Percentiles rank a stretch among this genome's conserved stretches.
phyloP scores from a whole-genome alignment of 192 early-diverging fungal species.

The Thamnidium elegans region DNA sequence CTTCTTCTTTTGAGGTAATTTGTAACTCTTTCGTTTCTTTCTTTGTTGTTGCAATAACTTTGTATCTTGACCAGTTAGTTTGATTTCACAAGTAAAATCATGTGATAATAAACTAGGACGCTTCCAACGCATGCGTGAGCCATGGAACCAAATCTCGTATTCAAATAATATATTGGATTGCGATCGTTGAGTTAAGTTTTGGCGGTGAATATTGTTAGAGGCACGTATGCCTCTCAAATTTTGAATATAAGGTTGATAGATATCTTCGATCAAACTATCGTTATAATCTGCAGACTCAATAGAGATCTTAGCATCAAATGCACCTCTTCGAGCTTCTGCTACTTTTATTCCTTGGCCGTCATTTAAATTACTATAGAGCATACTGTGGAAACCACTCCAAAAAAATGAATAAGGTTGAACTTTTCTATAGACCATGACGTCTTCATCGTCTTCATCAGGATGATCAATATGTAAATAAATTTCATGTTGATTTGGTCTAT shows the following conservation, averaged over 20 bases:
- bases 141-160: conserved; percentile 27
- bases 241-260: not conserved
- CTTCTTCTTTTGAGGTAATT: not conserved
- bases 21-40: not conserved
- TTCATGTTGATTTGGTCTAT: no score
- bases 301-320: conserved; percentile 31
- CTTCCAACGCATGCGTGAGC: conserved; percentile 27
- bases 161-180: conserved; percentile 25
- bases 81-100: conserved; percentile 35
- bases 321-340: conserved; percentile 28
- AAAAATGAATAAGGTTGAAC: conserved; percentile 35
- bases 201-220: not conserved
- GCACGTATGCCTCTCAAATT: not conserved
- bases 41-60: no score
- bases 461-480: no score
- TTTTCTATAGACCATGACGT: conserved; percentile 26
- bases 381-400: conserved; percentile 32
- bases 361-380: conserved; percentile 2
- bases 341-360: conserved; percentile 10
- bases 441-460: not conserved
- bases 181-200: conserved; percentile 18
- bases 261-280: not conserved
- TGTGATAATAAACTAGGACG: conserved; percentile 32
- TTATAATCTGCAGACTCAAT: conserved; percentile 15
- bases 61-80: not conserved